Evolutionary conservation across 2,329 filamentous ascomycete species (phyloP).

Genomic region (Torrubiellomyces zombiae): DNA sequence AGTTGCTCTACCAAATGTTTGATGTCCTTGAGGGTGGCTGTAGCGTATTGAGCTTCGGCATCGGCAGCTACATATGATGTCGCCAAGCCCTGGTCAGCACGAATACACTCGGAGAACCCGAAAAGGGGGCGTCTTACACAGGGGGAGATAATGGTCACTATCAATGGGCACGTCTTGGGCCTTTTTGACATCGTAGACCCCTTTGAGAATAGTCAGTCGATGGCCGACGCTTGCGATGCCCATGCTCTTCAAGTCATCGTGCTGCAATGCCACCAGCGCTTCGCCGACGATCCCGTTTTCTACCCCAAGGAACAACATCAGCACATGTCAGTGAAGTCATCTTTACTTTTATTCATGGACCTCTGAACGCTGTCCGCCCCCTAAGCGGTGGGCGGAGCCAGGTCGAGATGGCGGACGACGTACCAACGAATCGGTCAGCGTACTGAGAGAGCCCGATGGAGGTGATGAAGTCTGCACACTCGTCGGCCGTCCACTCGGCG

Average conservation of each 20-base stretch:
- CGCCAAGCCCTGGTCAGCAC: conserved; percentile 8
- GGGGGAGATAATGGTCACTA: conserved; percentile 80
- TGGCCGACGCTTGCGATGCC: conserved; percentile 86
- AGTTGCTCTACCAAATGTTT: conserved; percentile 81
- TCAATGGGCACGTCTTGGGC: conserved; percentile 85
- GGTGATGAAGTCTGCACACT: conserved; percentile 78
- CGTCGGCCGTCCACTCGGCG: conserved; percentile 66
- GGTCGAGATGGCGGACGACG: too few species aligned
- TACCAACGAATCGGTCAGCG: conserved; percentile 68
- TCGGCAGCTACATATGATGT: conserved; percentile 53
- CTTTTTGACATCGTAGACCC: conserved; percentile 90
- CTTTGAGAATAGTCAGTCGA: conserved; percentile 85
- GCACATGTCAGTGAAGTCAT: too few species aligned
- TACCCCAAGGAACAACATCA: conserved; percentile 21
- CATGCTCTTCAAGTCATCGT: conserved; percentile 91
- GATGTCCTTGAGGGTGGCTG: conserved; percentile 84
- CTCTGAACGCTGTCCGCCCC: too few species aligned
- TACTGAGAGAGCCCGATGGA: conserved; percentile 71
- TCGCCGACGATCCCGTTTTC: conserved; percentile 93
- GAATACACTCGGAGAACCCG: background rate
- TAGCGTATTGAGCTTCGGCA: conserved; percentile 67
- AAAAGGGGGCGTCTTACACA: conserved; percentile 43
- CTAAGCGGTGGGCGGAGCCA: too few species aligned
- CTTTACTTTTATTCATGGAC: too few species aligned
- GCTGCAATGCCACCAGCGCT: conserved; percentile 71